phyloP scores from a whole-genome alignment of 768 basidiomycete species.

The Russula griseocarnosa region DNA sequence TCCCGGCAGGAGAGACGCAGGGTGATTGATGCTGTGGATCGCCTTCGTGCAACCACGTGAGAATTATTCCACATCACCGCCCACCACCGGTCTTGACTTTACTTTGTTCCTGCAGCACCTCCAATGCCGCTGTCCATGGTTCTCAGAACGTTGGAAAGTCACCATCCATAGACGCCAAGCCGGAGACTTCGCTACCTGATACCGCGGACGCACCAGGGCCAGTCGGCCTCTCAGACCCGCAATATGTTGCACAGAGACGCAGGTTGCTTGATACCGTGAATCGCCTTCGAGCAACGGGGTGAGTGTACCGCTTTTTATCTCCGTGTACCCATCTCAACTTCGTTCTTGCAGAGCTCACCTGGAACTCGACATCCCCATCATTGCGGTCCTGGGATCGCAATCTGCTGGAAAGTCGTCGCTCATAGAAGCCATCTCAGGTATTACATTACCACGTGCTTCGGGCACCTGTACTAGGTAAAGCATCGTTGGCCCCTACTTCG shows the following conservation, averaged over 20 bases:
- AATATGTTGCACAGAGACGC: slow-evolving; percentile 41
- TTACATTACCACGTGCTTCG: slow-evolving; percentile 61
- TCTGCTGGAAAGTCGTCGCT: slow-evolving; percentile 75
- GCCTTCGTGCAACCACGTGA: background rate
- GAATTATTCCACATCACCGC: background rate
- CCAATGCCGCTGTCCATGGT: slow-evolving; percentile 68
- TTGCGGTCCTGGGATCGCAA: slow-evolving; percentile 72
- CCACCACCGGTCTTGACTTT: background rate
- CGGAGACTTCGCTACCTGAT: slow-evolving; percentile 56
- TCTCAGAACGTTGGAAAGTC: slow-evolving; percentile 73
- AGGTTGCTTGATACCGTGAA: slow-evolving; percentile 58
- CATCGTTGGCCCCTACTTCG: background rate
- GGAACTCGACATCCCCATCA: slow-evolving; percentile 69
- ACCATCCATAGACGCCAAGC: slow-evolving; percentile 72
- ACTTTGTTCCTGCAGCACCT: slow-evolving; percentile 36
- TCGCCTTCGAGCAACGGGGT: slow-evolving; percentile 61
- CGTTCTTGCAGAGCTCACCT: slow-evolving; percentile 49
- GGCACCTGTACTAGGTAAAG: slow-evolving; percentile 71
- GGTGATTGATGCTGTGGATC: background rate
- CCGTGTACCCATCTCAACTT: background rate
- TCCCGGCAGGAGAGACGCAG: background rate
- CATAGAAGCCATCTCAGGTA: slow-evolving; percentile 72
- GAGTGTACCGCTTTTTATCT: slow-evolving; percentile 8
- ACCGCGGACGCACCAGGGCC: slow-evolving; percentile 20
- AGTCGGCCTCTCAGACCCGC: slow-evolving; percentile 53